phyloP scores from a whole-genome alignment of 2,329 filamentous ascomycete species.

The Rutstroemia sp. region DNA sequence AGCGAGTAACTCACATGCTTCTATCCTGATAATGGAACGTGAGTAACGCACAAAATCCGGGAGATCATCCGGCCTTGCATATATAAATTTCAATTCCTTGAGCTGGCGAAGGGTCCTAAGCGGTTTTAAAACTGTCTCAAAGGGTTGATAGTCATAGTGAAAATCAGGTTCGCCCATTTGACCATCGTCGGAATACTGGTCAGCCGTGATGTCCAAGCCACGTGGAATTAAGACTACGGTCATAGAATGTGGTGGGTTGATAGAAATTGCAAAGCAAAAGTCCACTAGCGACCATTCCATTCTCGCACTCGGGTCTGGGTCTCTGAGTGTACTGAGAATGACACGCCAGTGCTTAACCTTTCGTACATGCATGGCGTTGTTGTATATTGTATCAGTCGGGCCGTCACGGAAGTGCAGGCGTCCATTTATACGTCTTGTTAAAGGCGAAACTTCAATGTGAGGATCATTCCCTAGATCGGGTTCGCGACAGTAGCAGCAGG shows the following conservation, averaged over 20 bases:
- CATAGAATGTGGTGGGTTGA: not conserved
- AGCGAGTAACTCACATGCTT: no score
- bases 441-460: conserved; percentile 1
- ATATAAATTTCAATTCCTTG: not conserved
- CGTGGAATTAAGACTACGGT: no score
- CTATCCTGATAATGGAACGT: not conserved
- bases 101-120: conserved; percentile 1
- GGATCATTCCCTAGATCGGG: not conserved
- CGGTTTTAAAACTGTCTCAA: not conserved
- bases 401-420: not conserved
- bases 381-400: not conserved
- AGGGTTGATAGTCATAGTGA: not conserved
- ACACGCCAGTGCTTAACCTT: not conserved
- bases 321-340: not conserved
- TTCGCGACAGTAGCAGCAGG: not conserved
- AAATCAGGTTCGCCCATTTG: not conserved
- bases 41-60: not conserved
- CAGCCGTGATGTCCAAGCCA: no score
- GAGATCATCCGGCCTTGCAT: not conserved
- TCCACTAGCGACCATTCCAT: not conserved
- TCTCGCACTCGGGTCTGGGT: not conserved
- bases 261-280: not conserved
- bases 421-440: conserved; percentile 3
- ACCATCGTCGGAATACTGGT: not conserved
- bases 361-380: not conserved